Percentiles rank a stretch among this genome's conserved stretches.
Evolutionary conservation across 2,329 filamentous ascomycete species (phyloP).

Genomic region (Bipolaris zeicola): DNA sequence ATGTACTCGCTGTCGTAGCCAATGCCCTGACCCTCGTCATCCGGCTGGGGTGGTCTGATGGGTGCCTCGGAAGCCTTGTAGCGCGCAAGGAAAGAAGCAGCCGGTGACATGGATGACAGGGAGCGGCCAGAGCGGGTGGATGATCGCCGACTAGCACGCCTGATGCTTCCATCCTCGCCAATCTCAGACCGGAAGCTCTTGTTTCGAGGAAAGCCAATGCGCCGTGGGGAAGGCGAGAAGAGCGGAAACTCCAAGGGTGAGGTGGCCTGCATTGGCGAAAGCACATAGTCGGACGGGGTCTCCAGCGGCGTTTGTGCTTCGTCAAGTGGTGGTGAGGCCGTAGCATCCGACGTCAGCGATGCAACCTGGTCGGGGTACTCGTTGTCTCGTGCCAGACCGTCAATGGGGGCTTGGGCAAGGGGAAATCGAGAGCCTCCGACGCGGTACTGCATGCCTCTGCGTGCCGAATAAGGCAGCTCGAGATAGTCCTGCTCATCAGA

Average conservation of each 20-base stretch:
- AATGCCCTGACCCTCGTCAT: slow-evolving; percentile 71
- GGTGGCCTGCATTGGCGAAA: slow-evolving; percentile 41
- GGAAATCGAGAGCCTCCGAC: slow-evolving; percentile 40
- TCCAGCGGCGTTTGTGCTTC: slow-evolving; percentile 49
- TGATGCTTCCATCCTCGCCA: slow-evolving; percentile 42
- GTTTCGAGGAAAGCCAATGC: slow-evolving; percentile 36
- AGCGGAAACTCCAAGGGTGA: slow-evolving; percentile 47
- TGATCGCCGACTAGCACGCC: slow-evolving; percentile 45
- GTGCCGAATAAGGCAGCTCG: slow-evolving; percentile 36
- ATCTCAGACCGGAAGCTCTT: slow-evolving; percentile 43
- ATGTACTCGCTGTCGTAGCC: slow-evolving; percentile 66
- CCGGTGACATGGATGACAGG: slow-evolving; percentile 60
- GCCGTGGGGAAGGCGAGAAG: slow-evolving; percentile 32
- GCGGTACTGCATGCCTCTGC: slow-evolving; percentile 30
- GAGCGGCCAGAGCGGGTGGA: slow-evolving; percentile 57
- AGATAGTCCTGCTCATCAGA: slow-evolving; percentile 42
- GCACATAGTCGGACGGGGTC: slow-evolving; percentile 38
- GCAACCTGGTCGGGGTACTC: slow-evolving; percentile 46
- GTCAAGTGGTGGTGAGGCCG: slow-evolving; percentile 47
- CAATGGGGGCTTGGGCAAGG: slow-evolving; percentile 44
- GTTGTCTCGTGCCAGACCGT: slow-evolving; percentile 34
- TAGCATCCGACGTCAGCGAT: slow-evolving; percentile 52
- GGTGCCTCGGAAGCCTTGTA: slow-evolving; percentile 50
- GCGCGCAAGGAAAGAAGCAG: slow-evolving; percentile 63
- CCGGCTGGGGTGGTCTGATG: slow-evolving; percentile 57